phyloP scores from a whole-genome alignment of 306 rosid genomes.

The Prunus persica region DNA sequence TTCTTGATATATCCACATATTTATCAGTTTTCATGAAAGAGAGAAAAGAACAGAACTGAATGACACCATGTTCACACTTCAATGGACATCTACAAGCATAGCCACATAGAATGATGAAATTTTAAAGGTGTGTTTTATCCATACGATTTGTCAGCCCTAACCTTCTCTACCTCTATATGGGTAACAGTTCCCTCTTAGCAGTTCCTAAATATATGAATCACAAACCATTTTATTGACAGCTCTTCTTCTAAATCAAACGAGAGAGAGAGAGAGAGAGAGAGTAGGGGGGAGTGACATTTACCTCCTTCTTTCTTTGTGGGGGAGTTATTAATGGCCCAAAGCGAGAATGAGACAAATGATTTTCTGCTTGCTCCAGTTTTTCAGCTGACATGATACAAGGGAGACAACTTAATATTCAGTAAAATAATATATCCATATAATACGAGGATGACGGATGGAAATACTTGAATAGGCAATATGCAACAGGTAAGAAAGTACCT shows the following conservation, averaged over 20 bases:
- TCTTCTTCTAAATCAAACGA: background rate
- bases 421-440: background rate
- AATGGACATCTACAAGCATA: background rate
- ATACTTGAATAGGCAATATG: background rate
- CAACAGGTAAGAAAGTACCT: slow-evolving; percentile 46
- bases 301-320: slow-evolving; percentile 84
- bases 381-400: slow-evolving; percentile 62
- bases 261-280: slow-evolving; percentile 1
- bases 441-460: background rate
- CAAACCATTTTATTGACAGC: background rate
- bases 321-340: slow-evolving; percentile 77
- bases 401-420: slow-evolving; percentile 4
- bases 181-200: background rate
- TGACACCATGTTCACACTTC: background rate
- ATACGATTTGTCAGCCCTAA: background rate
- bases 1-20: background rate
- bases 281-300: too few species aligned
- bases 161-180: background rate
- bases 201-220: background rate
- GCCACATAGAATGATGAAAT: background rate
- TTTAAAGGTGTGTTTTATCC: background rate
- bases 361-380: slow-evolving; percentile 93
- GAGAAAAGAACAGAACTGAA: background rate
- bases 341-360: slow-evolving; percentile 88
- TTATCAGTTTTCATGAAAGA: background rate